These are phyloP conservation scores for Russula foetens DNA, from an alignment of 768 basidiomycete species.

Conservation along the genomic window DNA sequence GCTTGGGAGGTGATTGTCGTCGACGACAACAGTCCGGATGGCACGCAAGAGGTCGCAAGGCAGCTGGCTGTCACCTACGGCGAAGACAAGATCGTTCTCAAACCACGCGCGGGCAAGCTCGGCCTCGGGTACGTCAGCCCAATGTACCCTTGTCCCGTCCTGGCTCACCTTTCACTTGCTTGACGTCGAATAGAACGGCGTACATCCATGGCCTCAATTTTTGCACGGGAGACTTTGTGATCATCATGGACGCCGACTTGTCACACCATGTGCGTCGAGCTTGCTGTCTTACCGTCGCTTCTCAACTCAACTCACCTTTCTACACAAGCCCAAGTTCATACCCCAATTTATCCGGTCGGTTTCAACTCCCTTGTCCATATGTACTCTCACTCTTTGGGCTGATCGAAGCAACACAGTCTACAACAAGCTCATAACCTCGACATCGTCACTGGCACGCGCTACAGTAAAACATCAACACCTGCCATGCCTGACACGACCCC, in stretches of 20 bases:
- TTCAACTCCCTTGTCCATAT: not conserved
- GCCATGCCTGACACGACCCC: constrained; percentile 49
- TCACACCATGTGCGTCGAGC: constrained; percentile 72
- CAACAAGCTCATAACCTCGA: constrained; percentile 85
- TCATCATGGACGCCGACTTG: constrained; percentile 97
- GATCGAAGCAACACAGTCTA: constrained; percentile 37
- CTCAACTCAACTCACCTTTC: not conserved
- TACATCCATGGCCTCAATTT: constrained; percentile 90
- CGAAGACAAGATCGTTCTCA: constrained; percentile 77
- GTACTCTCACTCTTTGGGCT: not conserved
- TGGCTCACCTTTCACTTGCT: not conserved
- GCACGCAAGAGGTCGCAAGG: constrained; percentile 80
- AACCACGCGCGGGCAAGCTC: constrained; percentile 83
- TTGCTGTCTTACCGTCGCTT: not conserved
- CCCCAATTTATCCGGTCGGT: constrained; percentile 79
- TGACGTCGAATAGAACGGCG: constrained; percentile 52
- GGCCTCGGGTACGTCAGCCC: constrained; percentile 63
- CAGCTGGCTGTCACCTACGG: constrained; percentile 78
- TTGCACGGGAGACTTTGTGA: constrained; percentile 85
- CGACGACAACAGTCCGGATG: constrained; percentile 89
- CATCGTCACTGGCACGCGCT: constrained; percentile 90
- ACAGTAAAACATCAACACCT: constrained; percentile 56
- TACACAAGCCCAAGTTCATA: constrained; percentile 80
- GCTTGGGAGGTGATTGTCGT: constrained; percentile 88
- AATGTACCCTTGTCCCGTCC: not conserved